Percentiles rank a stretch among this genome's conserved stretches.
Conservation (phyloP, 208 protist genomes). For the Acanthamoeba healyi region DNA sequence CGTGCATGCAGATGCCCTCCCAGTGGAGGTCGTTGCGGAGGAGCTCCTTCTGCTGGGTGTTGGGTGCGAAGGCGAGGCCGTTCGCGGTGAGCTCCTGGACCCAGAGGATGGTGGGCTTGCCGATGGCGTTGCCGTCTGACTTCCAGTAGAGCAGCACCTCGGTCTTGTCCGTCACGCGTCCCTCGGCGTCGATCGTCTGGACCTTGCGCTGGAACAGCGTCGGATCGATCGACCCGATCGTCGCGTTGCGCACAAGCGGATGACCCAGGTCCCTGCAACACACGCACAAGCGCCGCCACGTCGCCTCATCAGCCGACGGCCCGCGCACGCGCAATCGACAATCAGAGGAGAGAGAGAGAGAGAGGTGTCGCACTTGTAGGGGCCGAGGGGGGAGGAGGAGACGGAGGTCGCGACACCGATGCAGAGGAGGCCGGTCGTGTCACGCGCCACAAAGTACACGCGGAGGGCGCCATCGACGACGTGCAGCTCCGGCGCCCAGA, state of each 20-base stretch:
- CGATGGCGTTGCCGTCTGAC: constrained; percentile 30
- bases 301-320: background rate
- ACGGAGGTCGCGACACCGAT: background rate
- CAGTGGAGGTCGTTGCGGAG: constrained; percentile 27
- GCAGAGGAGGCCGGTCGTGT: constrained; percentile 30
- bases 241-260: constrained; percentile 1
- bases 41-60: background rate
- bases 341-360: background rate
- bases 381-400: background rate
- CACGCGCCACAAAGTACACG: background rate
- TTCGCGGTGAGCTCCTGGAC: background rate
- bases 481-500: constrained; percentile 19
- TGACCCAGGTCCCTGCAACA: background rate
- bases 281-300: background rate
- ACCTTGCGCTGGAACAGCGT: constrained; percentile 5
- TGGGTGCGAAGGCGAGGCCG: background rate
- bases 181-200: background rate
- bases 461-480: background rate
- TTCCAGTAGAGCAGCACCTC: constrained; percentile 40
- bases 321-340: background rate
- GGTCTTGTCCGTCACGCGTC: background rate
- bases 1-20: constrained; percentile 40
- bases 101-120: constrained; percentile 15
- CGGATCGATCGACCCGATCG: background rate
- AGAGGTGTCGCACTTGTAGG: background rate